phyloP scores from a whole-genome alignment of 768 basidiomycete species.

The Boletus edulis region DNA sequence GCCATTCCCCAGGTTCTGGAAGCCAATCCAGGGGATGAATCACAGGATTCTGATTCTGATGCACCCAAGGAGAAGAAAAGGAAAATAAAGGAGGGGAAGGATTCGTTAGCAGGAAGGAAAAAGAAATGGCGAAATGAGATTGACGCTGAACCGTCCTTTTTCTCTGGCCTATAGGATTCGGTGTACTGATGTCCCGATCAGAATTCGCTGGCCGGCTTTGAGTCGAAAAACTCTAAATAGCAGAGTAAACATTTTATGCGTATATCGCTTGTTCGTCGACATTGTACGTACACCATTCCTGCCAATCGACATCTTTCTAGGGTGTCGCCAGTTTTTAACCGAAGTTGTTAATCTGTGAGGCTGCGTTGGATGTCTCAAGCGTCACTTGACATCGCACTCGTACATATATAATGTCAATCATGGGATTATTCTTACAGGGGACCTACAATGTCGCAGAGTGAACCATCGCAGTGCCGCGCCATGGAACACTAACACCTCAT shows the following conservation, averaged over 20 bases:
- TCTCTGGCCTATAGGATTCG: slow-evolving; percentile 51
- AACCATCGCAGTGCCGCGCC: background rate
- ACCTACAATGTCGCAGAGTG: background rate
- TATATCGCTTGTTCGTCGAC: too few relatives aligned
- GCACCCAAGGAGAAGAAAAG: slow-evolving; percentile 44
- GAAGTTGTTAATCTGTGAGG: too few relatives aligned
- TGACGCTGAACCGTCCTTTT: slow-evolving; percentile 61
- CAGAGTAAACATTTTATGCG: background rate
- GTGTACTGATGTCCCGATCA: background rate
- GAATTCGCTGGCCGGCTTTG: background rate
- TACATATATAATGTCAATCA: background rate
- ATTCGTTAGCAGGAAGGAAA: slow-evolving; percentile 46
- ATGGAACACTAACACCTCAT: background rate
- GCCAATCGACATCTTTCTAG: too few relatives aligned
- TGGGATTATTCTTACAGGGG: background rate
- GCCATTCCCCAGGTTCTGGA: background rate
- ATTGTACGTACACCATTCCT: too few relatives aligned
- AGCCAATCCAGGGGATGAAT: slow-evolving; percentile 22
- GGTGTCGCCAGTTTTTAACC: too few relatives aligned
- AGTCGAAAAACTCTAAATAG: background rate
- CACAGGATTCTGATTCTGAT: slow-evolving; percentile 28
- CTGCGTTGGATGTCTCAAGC: too few relatives aligned
- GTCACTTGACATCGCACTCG: background rate
- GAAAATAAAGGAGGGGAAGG: slow-evolving; percentile 55
- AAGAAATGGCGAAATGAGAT: slow-evolving; percentile 61